These are phyloP conservation scores for Aureobasidium sp. DNA, from an alignment of 2,329 filamentous ascomycete genomes.

Conservation along the genomic window DNA sequence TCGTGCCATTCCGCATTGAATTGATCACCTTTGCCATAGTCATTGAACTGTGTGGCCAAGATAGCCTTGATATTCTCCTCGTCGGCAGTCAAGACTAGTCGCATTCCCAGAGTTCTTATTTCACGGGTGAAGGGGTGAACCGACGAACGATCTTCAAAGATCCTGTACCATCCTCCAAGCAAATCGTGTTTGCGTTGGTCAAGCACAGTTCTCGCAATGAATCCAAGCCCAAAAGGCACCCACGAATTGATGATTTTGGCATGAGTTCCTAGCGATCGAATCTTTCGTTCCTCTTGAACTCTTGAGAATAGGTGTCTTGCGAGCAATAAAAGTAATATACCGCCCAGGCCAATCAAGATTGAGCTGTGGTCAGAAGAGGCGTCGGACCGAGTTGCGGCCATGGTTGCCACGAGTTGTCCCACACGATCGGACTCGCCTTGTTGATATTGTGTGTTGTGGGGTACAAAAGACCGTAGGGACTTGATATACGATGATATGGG, in stretches of 20 bases:
- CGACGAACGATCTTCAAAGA: conserved; percentile 41
- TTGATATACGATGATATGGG: neutral
- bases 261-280: conserved; percentile 36
- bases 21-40: conserved; percentile 72
- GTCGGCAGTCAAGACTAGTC: conserved; percentile 70
- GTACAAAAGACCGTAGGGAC: neutral
- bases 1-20: conserved; percentile 71
- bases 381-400: conserved; percentile 1
- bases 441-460: neutral
- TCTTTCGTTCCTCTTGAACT: conserved; percentile 30
- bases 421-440: neutral
- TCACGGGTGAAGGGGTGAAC: conserved; percentile 54
- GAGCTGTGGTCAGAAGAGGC: conserved; percentile 1
- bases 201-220: conserved; percentile 52
- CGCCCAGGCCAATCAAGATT: neutral
- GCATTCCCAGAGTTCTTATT: conserved; percentile 45
- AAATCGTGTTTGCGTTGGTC: conserved; percentile 45
- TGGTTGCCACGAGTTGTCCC: neutral
- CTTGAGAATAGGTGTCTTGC: conserved; percentile 18
- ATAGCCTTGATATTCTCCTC: conserved; percentile 89
- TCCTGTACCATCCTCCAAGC: conserved; percentile 53
- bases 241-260: conserved; percentile 37
- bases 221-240: conserved; percentile 52
- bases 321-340: neutral
- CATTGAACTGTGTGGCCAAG: conserved; percentile 75